Evolutionary conservation across 2,329 filamentous ascomycete species (phyloP).

Genomic region (Exophiala oligosperma): DNA sequence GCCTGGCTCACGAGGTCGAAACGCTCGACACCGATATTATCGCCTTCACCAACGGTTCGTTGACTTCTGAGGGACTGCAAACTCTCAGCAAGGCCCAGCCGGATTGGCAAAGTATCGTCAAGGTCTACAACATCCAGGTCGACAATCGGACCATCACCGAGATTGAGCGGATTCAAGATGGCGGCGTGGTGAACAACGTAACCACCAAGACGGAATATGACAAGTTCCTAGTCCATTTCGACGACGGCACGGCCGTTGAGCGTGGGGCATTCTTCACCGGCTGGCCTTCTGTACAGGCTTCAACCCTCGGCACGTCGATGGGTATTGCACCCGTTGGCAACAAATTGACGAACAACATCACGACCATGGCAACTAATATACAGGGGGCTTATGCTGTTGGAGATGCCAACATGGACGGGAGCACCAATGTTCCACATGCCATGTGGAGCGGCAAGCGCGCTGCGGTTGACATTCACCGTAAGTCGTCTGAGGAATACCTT

Average conservation of each 20-base stretch:
- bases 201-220: slow-evolving; percentile 49
- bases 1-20: slow-evolving; percentile 52
- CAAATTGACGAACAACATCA: slow-evolving; percentile 42
- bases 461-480: slow-evolving; percentile 59
- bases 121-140: slow-evolving; percentile 52
- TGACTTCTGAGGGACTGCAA: slow-evolving; percentile 47
- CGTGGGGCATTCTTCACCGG: slow-evolving; percentile 56
- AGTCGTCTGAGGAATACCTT: slow-evolving; percentile 36
- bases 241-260: slow-evolving; percentile 45
- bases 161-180: slow-evolving; percentile 49
- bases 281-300: slow-evolving; percentile 51
- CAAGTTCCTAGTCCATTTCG: slow-evolving; percentile 57
- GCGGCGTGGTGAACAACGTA: slow-evolving; percentile 32
- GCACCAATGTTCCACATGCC: slow-evolving; percentile 62
- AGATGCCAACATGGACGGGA: slow-evolving; percentile 60
- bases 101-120: slow-evolving; percentile 52
- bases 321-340: slow-evolving; percentile 49
- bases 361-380: slow-evolving; percentile 54
- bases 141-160: slow-evolving; percentile 57
- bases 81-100: slow-evolving; percentile 43
- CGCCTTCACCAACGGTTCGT: slow-evolving; percentile 61
- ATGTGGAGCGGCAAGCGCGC: slow-evolving; percentile 60
- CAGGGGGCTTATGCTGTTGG: slow-evolving; percentile 59
- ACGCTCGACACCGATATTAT: slow-evolving; percentile 58
- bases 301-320: slow-evolving; percentile 44